These are phyloP conservation scores for Primulina eburnea DNA, from an alignment of 257 asterid genomes.

Conservation along the genomic window DNA sequence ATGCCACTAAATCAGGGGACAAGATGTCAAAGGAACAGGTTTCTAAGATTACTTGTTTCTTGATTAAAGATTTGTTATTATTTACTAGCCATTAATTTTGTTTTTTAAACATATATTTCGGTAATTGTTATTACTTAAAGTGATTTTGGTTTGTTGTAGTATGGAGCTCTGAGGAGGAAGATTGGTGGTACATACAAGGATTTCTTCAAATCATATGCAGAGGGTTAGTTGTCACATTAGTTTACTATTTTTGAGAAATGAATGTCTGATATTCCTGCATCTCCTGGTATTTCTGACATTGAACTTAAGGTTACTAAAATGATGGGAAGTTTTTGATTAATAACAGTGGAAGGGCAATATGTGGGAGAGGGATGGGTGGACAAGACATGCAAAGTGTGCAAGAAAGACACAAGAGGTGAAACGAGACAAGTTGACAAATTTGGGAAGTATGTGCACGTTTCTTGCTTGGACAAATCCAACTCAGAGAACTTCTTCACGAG, in stretches of 20 bases:
- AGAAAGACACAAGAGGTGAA: slow-evolving; percentile 89
- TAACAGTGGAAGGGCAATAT: slow-evolving; percentile 75
- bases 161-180: slow-evolving; percentile 95
- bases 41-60: not conserved
- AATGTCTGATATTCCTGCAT: too few relatives aligned
- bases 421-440: slow-evolving; percentile 76
- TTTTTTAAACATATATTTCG: too few relatives aligned
- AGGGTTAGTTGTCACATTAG: slow-evolving; percentile 41
- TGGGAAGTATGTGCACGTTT: slow-evolving; percentile 82
- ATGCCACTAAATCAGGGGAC: slow-evolving; percentile 65
- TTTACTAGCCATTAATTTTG: too few relatives aligned
- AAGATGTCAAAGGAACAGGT: slow-evolving; percentile 82
- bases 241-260: too few relatives aligned
- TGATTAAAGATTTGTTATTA: not conserved
- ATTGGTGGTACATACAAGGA: slow-evolving; percentile 97
- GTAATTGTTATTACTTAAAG: too few relatives aligned
- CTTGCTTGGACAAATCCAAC: slow-evolving; percentile 55
- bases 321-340: too few relatives aligned
- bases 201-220: slow-evolving; percentile 95
- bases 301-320: too few relatives aligned
- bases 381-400: slow-evolving; percentile 94
- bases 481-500: slow-evolving; percentile 75
- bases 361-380: slow-evolving; percentile 99
- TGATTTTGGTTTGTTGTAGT: slow-evolving; percentile 35
- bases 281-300: too few relatives aligned